A percentile compares a stretch with the other conserved stretches of the same genome.
These are phyloP conservation scores for Neopestalotiopsis sp. DNA, from an alignment of 2,329 filamentous ascomycete species.

Conservation along the genomic window DNA sequence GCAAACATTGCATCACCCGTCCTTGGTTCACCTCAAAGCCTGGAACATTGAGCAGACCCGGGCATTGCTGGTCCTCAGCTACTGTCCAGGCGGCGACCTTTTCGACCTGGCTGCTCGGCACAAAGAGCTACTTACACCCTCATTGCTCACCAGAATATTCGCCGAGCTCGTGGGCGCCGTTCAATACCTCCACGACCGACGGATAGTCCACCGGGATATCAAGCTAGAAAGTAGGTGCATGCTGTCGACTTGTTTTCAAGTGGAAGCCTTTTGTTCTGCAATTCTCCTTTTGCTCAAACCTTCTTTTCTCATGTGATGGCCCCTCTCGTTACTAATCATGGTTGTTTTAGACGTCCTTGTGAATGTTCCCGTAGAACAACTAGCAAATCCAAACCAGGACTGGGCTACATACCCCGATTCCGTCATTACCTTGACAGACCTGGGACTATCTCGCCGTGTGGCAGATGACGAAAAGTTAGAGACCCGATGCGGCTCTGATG, in stretches of 20 bases:
- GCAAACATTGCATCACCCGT: constrained; percentile 85
- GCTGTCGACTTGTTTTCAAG: constrained; percentile 35
- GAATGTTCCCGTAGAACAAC: constrained; percentile 74
- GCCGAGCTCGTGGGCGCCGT: constrained; percentile 87
- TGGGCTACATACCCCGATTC: constrained; percentile 81
- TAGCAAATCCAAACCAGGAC: constrained; percentile 67
- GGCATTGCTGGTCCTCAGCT: constrained; percentile 85
- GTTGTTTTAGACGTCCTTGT: constrained; percentile 78
- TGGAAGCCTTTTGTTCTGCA: constrained; percentile 62
- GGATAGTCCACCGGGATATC: constrained; percentile 95
- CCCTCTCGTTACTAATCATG: constrained; percentile 11
- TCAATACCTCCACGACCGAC: constrained; percentile 80
- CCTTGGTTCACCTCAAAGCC: constrained; percentile 87
- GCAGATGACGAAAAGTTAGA: constrained; percentile 87
- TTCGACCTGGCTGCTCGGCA: constrained; percentile 88
- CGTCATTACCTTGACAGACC: constrained; percentile 86
- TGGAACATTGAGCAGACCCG: constrained; percentile 85
- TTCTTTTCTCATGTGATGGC: background rate
- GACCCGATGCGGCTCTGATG: constrained; percentile 93
- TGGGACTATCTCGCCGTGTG: constrained; percentile 87
- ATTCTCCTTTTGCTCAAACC: constrained; percentile 25
- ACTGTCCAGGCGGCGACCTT: constrained; percentile 91
- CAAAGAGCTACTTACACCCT: constrained; percentile 69
- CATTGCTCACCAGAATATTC: constrained; percentile 83
- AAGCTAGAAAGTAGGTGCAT: constrained; percentile 84